Conservation (phyloP, 192 early-diverging fungal species). For the Mortierella hygrophila region DNA sequence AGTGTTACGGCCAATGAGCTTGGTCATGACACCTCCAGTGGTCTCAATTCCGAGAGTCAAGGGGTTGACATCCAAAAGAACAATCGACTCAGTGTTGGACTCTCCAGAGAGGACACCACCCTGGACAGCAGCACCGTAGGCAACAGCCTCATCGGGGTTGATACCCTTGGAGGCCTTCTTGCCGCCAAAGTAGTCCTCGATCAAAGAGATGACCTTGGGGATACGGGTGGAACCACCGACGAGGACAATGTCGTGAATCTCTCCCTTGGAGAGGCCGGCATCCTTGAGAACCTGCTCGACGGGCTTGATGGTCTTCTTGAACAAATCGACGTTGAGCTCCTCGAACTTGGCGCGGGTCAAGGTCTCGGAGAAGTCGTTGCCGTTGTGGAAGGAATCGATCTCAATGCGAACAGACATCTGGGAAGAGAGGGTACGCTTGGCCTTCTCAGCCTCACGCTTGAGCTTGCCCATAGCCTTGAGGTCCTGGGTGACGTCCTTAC, state of each 20-base stretch:
- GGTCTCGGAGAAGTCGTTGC: constrained; percentile 91
- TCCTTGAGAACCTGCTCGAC: constrained; percentile 96
- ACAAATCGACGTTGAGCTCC: constrained; percentile 93
- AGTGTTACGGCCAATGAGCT: constrained; percentile 94
- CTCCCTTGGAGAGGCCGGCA: constrained; percentile 83
- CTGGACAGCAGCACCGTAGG: constrained; percentile 98
- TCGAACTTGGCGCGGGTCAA: constrained; percentile 98
- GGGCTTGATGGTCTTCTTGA: constrained; percentile 94
- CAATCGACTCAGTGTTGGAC: constrained; percentile 69
- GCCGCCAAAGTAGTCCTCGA: constrained; percentile 96
- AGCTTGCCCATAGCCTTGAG: constrained; percentile 94
- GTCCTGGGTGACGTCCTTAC: constrained; percentile 86
- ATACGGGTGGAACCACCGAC: constrained; percentile 99
- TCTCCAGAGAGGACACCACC: constrained; percentile 91
- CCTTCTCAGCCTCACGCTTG: constrained; percentile 95
- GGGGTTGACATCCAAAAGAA: constrained; percentile 95
- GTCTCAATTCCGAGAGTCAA: constrained; percentile 98
- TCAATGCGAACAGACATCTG: constrained; percentile 94
- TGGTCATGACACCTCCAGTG: constrained; percentile 97
- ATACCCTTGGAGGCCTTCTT: constrained; percentile 98
- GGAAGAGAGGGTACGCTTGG: constrained; percentile 96
- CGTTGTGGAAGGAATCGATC: constrained; percentile 92
- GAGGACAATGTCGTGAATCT: constrained; percentile 96
- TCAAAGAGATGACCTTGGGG: constrained; percentile 94
- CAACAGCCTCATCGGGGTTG: constrained; percentile 99